These are phyloP conservation scores for Calonectria fujianensis DNA, from an alignment of 2,329 filamentous ascomycete species.

Conservation along the genomic window DNA sequence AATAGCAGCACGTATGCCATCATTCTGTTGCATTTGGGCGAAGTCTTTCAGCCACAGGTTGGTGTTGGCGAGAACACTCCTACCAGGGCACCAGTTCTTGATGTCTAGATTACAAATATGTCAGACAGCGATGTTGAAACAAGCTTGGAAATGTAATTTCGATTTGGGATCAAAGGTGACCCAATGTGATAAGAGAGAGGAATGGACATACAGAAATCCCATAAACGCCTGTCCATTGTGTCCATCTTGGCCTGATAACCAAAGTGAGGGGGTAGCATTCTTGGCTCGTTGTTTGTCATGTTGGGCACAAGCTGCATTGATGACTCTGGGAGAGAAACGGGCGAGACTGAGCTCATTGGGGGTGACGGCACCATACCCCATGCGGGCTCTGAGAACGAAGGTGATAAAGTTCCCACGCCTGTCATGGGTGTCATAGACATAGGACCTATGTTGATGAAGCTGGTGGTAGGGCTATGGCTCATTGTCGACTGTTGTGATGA, in stretches of 20 bases:
- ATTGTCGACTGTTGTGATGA: slow-evolving; percentile 32
- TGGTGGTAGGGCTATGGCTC: slow-evolving; percentile 37
- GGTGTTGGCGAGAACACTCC: slow-evolving; percentile 61
- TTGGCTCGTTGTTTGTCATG: slow-evolving; percentile 45
- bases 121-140: slow-evolving; percentile 18
- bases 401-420: slow-evolving; percentile 32
- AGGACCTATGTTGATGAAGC: slow-evolving; percentile 35
- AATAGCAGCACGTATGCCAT: slow-evolving; percentile 62
- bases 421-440: slow-evolving; percentile 27
- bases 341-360: slow-evolving; percentile 30
- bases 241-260: slow-evolving; percentile 60
- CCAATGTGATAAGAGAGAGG: neutral
- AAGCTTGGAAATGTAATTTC: neutral
- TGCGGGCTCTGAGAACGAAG: slow-evolving; percentile 34
- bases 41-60: slow-evolving; percentile 65
- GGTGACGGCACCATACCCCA: slow-evolving; percentile 42
- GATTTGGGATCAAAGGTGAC: slow-evolving; percentile 2
- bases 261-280: slow-evolving; percentile 56
- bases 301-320: slow-evolving; percentile 32
- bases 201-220: slow-evolving; percentile 59
- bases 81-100: slow-evolving; percentile 64
- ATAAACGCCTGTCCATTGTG: slow-evolving; percentile 58
- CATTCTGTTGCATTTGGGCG: slow-evolving; percentile 61
- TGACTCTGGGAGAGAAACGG: slow-evolving; percentile 38
- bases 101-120: slow-evolving; percentile 55